Percentiles rank a stretch among this genome's conserved stretches.
These are phyloP conservation scores for Talaromyces trachyspermus DNA, from an alignment of 495 filamentous ascomycete genomes.

Conservation along the genomic window DNA sequence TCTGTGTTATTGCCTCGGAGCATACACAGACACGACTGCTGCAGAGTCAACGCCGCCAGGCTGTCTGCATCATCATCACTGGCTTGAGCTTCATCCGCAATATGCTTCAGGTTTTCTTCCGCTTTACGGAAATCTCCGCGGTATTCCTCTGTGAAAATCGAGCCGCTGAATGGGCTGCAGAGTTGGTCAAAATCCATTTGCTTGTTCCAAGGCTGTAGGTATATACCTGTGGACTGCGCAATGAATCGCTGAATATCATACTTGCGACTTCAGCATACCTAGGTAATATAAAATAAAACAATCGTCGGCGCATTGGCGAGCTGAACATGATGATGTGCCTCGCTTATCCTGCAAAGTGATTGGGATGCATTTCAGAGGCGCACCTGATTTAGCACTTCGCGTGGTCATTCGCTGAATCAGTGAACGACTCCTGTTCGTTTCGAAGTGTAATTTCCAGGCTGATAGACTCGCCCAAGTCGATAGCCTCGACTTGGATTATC, in stretches of 20 bases:
- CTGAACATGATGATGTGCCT: too few species aligned
- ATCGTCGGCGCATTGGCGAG: too few species aligned
- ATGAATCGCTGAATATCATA: background rate
- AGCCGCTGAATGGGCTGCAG: background rate
- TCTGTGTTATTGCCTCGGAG: background rate
- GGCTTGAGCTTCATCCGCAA: background rate
- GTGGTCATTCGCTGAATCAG: too few species aligned
- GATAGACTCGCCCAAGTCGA: background rate
- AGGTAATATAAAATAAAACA: too few species aligned
- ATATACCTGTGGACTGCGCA: background rate
- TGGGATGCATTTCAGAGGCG: too few species aligned
- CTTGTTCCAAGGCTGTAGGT: background rate
- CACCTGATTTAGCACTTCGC: too few species aligned
- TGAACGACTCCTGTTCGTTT: too few species aligned
- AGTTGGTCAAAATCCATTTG: slow-evolving; percentile 1
- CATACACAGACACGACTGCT: background rate
- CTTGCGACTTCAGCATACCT: too few species aligned
- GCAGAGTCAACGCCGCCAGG: background rate
- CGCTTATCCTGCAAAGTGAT: too few species aligned
- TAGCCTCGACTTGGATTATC: background rate
- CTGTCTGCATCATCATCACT: background rate
- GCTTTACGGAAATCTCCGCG: background rate
- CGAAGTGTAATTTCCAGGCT: too few species aligned
- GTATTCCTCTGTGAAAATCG: slow-evolving; percentile 1
- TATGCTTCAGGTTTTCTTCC: background rate